These are phyloP conservation scores for Prunus campanulata DNA, from an alignment of 306 rosid species.

Conservation along the genomic window DNA sequence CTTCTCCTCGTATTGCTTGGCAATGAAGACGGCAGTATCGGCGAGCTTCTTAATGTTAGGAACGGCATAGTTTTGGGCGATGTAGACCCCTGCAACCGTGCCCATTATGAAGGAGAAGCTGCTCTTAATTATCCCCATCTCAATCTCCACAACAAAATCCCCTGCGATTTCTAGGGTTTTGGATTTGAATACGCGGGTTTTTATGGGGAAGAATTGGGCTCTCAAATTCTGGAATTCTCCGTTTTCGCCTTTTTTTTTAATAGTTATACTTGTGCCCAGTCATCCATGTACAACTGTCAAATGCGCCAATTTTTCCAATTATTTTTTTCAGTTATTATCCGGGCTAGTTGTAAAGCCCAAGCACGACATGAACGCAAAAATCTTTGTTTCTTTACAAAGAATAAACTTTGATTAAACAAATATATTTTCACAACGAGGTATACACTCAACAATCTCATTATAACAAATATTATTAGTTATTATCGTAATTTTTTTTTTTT, in stretches of 20 bases:
- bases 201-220: neutral
- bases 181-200: constrained; percentile 8
- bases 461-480: too few species aligned
- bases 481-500: too few species aligned
- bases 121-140: constrained; percentile 77
- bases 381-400: too few species aligned
- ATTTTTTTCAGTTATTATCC: neutral
- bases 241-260: neutral
- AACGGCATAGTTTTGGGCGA: constrained; percentile 73
- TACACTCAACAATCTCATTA: too few species aligned
- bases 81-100: constrained; percentile 52
- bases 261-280: neutral
- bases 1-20: constrained; percentile 46
- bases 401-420: too few species aligned
- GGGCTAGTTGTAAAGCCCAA: too few species aligned
- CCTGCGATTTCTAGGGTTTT: constrained; percentile 6
- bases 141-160: neutral
- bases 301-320: neutral
- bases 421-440: too few species aligned
- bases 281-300: neutral
- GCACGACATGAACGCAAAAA: too few species aligned
- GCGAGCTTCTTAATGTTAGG: constrained; percentile 65
- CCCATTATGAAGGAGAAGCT: constrained; percentile 70
- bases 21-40: constrained; percentile 37
- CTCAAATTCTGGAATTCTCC: neutral